Percentiles rank a stretch among this genome's conserved stretches.
Evolutionary conservation across 768 basidiomycete species (phyloP).

Genomic region (Serpula lacrymans): DNA sequence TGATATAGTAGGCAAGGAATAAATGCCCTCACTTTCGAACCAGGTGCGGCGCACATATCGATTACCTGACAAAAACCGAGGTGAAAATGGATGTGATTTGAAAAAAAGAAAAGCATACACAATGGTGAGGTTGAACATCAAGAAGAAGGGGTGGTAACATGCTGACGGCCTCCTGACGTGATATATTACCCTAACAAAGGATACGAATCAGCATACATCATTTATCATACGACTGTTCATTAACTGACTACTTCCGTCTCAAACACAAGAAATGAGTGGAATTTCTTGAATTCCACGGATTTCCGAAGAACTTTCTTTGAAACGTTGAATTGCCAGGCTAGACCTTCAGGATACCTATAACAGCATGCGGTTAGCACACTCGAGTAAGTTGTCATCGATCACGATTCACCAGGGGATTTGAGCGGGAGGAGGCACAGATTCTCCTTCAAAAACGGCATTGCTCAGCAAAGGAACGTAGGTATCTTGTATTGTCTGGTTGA

Average conservation of each 20-base stretch:
- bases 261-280: constrained; percentile 94
- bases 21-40: constrained; percentile 69
- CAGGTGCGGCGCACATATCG: constrained; percentile 98
- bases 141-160: constrained; percentile 98
- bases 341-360: constrained; percentile 85
- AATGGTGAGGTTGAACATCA: constrained; percentile 91
- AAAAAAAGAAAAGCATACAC: constrained; percentile 37
- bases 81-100: not conserved
- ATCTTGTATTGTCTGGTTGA: constrained; percentile 76
- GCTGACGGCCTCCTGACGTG: constrained; percentile 94
- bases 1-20: not conserved
- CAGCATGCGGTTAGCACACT: not conserved
- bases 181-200: constrained; percentile 80
- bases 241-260: constrained; percentile 91
- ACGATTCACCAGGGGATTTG: constrained; percentile 76
- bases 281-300: constrained; percentile 86
- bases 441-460: constrained; percentile 72
- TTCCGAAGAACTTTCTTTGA: constrained; percentile 86
- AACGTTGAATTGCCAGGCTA: constrained; percentile 96
- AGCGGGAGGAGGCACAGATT: constrained; percentile 70
- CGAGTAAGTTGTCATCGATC: constrained; percentile 1
- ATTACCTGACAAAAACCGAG: constrained; percentile 53
- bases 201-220: constrained; percentile 2
- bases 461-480: constrained; percentile 76
- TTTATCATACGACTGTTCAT: no score